Evolutionary conservation across 306 rosid species (phyloP).

Genomic region (Glycine soja): DNA sequence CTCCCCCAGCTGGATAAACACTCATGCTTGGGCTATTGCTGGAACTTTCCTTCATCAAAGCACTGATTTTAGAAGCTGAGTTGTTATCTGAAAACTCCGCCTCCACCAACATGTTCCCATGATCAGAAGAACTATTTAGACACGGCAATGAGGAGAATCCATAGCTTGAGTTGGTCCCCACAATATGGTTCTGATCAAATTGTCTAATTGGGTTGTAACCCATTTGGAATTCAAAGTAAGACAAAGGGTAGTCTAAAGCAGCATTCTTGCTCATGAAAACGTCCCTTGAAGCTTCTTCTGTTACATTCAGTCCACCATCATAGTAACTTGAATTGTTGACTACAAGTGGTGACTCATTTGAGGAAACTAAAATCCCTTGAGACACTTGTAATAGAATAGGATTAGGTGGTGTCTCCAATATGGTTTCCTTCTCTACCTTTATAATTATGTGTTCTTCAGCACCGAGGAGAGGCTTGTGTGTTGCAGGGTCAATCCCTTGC

Average conservation of each 20-base stretch:
- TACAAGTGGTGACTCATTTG: slow-evolving; percentile 63
- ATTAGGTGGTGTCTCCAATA: slow-evolving; percentile 38
- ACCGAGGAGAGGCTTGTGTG: slow-evolving; percentile 69
- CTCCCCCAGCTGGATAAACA: slow-evolving; percentile 40
- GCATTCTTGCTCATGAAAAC: slow-evolving; percentile 31
- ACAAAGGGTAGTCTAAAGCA: slow-evolving; percentile 56
- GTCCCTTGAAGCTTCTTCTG: no score
- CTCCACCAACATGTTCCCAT: slow-evolving; percentile 45
- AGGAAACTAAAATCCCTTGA: slow-evolving; percentile 37
- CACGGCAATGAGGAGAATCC: slow-evolving; percentile 75
- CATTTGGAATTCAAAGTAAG: slow-evolving; percentile 64
- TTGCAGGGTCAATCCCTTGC: slow-evolving; percentile 93
- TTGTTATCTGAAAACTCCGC: slow-evolving; percentile 71
- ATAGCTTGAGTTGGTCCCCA: slow-evolving; percentile 47
- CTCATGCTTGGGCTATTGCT: slow-evolving; percentile 74
- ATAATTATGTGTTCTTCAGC: no score
- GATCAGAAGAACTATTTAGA: slow-evolving; percentile 38
- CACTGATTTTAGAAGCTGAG: slow-evolving; percentile 58
- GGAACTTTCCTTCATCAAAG: slow-evolving; percentile 63
- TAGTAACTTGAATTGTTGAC: slow-evolving; percentile 50
- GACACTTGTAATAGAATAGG: slow-evolving; percentile 45
- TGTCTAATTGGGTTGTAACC: slow-evolving; percentile 44
- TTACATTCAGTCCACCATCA: neutral
- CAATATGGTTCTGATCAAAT: slow-evolving; percentile 43
- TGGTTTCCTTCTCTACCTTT: slow-evolving; percentile 52